phyloP scores from a whole-genome alignment of 108 stramenopile species.

The Nitzschia sp. region DNA sequence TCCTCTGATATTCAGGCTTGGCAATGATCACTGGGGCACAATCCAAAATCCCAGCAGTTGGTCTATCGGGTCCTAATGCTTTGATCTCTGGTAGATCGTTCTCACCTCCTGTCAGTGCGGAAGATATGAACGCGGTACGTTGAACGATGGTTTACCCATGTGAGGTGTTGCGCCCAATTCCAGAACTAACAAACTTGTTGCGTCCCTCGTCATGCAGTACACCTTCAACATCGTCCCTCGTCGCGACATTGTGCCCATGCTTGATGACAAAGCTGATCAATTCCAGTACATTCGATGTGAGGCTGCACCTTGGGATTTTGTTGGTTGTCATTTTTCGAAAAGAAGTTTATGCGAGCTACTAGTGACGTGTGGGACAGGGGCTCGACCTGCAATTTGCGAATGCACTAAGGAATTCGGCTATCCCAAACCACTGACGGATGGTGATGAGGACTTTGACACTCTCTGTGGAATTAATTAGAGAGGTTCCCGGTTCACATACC shows the following conservation, averaged over 20 bases:
- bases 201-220: constrained; percentile 13
- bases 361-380: constrained; percentile 61
- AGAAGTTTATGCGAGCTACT: constrained; percentile 66
- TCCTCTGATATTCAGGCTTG: constrained; percentile 31
- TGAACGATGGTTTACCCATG: neutral
- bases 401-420: constrained; percentile 46
- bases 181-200: neutral
- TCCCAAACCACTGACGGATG: constrained; percentile 33
- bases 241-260: constrained; percentile 67
- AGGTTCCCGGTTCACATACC: neutral
- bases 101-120: constrained; percentile 55
- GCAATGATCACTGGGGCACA: constrained; percentile 85
- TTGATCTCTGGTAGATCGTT: constrained; percentile 57
- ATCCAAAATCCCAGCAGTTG: constrained; percentile 58
- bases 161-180: neutral
- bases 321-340: constrained; percentile 55
- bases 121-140: constrained; percentile 39
- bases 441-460: constrained; percentile 11
- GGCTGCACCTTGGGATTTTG: constrained; percentile 38
- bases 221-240: constrained; percentile 85
- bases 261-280: constrained; percentile 61
- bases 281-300: constrained; percentile 70
- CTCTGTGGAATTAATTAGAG: neutral
- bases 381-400: constrained; percentile 62
- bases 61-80: constrained; percentile 75